phyloP scores from a whole-genome alignment of 2,329 filamentous ascomycete species.

The Aureobasidium sp. region DNA sequence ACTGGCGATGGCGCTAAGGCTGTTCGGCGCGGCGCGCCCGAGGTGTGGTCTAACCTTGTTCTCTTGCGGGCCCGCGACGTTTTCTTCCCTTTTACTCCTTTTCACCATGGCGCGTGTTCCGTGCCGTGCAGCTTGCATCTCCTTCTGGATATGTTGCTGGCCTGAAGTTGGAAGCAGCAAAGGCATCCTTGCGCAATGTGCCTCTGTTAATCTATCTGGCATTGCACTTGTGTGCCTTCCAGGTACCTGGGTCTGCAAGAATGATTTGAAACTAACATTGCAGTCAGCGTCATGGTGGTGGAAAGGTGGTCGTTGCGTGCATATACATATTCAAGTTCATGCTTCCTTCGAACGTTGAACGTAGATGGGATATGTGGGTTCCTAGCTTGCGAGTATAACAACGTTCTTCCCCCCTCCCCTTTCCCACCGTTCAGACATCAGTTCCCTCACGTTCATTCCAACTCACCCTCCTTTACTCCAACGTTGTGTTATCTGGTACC shows the following conservation, averaged over 20 bases:
- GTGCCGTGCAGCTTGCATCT: constrained; percentile 13
- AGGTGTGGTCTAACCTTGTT: constrained; percentile 8
- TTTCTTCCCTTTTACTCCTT: constrained; percentile 4
- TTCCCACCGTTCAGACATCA: constrained; percentile 7
- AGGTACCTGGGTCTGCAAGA: constrained; percentile 8
- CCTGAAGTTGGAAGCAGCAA: background rate
- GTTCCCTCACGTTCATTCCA: background rate
- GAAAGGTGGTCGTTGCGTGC: constrained; percentile 5
- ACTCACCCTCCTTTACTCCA: constrained; percentile 8
- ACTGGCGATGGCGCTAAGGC: constrained; percentile 11
- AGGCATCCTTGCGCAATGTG: background rate
- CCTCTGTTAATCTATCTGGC: constrained; percentile 8
- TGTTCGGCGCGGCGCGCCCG: constrained; percentile 14
- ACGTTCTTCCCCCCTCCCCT: constrained; percentile 9
- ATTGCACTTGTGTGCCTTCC: constrained; percentile 6
- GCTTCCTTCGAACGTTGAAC: constrained; percentile 4
- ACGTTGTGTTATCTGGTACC: constrained; percentile 6
- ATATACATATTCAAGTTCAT: constrained; percentile 6
- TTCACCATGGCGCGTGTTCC: constrained; percentile 4
- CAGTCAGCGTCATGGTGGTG: constrained; percentile 3
- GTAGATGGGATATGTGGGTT: background rate
- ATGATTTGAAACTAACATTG: constrained; percentile 12
- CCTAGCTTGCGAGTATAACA: constrained; percentile 12
- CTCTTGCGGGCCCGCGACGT: background rate
- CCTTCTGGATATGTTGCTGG: background rate